phyloP scores from a whole-genome alignment of 306 rosid genomes.

The Medicago truncatula region DNA sequence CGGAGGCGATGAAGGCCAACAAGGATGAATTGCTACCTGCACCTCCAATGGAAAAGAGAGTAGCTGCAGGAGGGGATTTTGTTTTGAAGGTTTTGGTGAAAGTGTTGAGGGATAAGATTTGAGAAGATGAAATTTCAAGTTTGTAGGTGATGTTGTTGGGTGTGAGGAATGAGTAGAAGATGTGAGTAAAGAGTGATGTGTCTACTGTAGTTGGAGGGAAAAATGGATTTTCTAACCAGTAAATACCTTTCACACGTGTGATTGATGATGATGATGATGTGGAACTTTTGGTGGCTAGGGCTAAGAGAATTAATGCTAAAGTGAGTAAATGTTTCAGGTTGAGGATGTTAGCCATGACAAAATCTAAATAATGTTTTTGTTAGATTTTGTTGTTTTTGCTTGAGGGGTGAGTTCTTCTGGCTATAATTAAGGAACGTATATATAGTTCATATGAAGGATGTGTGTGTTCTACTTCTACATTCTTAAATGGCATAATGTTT shows the following conservation, averaged over 20 bases:
- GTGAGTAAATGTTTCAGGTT: background rate
- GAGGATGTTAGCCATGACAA: constrained; percentile 35
- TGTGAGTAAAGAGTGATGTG: constrained; percentile 71
- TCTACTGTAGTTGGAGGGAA: constrained; percentile 69
- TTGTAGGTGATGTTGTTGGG: constrained; percentile 54
- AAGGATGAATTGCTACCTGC: constrained; percentile 22
- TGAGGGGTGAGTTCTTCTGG: background rate
- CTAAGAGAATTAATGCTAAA: background rate
- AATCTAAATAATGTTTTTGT: background rate
- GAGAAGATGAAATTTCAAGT: constrained; percentile 46
- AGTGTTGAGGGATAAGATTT: constrained; percentile 38
- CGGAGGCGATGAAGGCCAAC: constrained; percentile 55
- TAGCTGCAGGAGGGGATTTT: constrained; percentile 45
- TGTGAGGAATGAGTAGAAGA: constrained; percentile 61
- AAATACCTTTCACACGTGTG: constrained; percentile 58
- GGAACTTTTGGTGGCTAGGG: background rate
- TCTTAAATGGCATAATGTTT: too few relatives aligned
- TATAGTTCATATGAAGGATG: background rate
- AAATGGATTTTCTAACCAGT: constrained; percentile 49
- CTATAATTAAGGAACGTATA: background rate
- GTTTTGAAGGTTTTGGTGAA: constrained; percentile 54
- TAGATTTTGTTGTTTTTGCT: background rate
- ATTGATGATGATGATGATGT: background rate
- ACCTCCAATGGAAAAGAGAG: constrained; percentile 70
- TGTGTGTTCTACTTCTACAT: background rate